Conservation (phyloP, 352 stramenopile species). For the Globisporangium nodosum region DNA sequence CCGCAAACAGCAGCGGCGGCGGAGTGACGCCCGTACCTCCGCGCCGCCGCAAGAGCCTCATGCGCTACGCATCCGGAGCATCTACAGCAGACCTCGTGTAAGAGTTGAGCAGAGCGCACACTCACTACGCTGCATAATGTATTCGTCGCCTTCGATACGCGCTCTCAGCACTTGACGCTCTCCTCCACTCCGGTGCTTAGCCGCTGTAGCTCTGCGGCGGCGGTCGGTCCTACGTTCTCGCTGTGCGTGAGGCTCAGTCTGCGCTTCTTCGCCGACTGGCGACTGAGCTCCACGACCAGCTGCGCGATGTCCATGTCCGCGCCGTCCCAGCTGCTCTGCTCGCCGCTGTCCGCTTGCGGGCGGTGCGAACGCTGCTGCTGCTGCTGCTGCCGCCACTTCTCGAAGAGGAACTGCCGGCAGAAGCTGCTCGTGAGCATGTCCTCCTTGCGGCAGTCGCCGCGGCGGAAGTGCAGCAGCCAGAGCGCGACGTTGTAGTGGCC, state of each 20-base stretch:
- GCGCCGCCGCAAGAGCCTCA: slow-evolving; percentile 9
- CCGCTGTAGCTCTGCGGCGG: background rate
- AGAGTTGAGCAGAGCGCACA: background rate
- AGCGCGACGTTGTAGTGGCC: slow-evolving; percentile 46
- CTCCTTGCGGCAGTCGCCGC: slow-evolving; percentile 8
- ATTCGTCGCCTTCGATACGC: background rate
- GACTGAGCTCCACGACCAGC: background rate
- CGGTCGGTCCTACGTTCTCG: background rate
- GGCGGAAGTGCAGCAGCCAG: slow-evolving; percentile 34
- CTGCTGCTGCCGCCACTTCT: slow-evolving; percentile 8
- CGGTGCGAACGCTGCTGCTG: background rate
- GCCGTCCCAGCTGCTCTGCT: background rate
- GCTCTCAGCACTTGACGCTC: background rate
- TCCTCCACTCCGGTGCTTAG: background rate
- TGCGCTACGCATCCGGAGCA: slow-evolving; percentile 6
- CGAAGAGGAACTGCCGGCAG: slow-evolving; percentile 4
- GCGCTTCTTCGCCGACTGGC: background rate
- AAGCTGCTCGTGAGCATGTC: slow-evolving; percentile 8
- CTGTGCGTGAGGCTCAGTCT: background rate
- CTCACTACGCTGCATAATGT: background rate
- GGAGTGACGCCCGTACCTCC: background rate
- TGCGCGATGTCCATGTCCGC: slow-evolving; percentile 1
- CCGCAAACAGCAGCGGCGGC: background rate
- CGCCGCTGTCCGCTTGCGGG: background rate
- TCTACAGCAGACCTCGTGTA: slow-evolving; percentile 4